phyloP scores from a whole-genome alignment of 2,329 filamentous ascomycete species.

The Paecilomyces fulvus region DNA sequence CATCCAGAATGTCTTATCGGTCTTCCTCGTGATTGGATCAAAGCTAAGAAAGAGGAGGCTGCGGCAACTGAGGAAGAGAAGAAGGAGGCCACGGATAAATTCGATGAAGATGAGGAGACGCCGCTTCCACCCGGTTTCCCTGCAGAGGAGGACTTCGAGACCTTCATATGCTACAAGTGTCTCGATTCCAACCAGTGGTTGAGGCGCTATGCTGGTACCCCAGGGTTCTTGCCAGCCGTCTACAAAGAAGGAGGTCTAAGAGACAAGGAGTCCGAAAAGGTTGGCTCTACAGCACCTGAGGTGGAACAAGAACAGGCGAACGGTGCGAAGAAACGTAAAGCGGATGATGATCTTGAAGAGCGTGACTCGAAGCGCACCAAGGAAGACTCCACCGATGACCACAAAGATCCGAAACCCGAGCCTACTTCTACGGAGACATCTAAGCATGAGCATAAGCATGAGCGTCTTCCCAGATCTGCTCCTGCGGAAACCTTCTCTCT shows the following conservation, averaged over 20 bases:
- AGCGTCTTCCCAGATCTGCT: constrained; percentile 45
- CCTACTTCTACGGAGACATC: constrained; percentile 14
- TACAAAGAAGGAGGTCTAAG: constrained; percentile 36
- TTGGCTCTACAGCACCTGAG: background rate
- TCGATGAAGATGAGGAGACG: constrained; percentile 40
- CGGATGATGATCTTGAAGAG: constrained; percentile 39
- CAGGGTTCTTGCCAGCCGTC: constrained; percentile 71
- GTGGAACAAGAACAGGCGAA: constrained; percentile 10
- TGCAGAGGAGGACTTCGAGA: constrained; percentile 77
- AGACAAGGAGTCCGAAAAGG: background rate
- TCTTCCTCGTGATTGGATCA: constrained; percentile 60
- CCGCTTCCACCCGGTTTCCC: constrained; percentile 82
- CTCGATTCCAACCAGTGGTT: constrained; percentile 84
- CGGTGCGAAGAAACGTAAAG: constrained; percentile 57
- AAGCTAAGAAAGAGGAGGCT: constrained; percentile 9
- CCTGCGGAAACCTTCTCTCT: constrained; percentile 62
- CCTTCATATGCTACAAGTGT: constrained; percentile 91
- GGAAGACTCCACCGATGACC: constrained; percentile 21
- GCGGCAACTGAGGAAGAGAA: constrained; percentile 30
- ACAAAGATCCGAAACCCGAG: constrained; percentile 3
- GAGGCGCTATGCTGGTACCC: constrained; percentile 70
- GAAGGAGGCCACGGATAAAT: constrained; percentile 5
- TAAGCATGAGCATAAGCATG: constrained; percentile 60
- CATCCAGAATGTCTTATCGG: constrained; percentile 88
- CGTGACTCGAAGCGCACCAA: constrained; percentile 40